Percentiles rank a stretch among this genome's conserved stretches.
These are phyloP conservation scores for Candida broadrunensis DNA, from an alignment of 805 yeast genomes.

Conservation along the genomic window DNA sequence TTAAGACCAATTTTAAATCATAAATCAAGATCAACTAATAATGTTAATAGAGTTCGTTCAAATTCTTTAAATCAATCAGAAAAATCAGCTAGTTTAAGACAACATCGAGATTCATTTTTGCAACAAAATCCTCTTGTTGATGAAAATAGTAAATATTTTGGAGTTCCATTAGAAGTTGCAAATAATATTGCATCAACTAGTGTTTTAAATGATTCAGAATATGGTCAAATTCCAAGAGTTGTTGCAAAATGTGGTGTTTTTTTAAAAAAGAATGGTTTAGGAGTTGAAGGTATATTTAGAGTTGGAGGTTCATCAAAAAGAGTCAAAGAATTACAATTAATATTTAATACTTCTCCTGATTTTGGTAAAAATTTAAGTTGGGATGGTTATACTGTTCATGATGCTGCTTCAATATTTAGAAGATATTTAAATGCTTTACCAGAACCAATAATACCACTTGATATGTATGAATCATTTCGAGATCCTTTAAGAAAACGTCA, in stretches of 20 bases:
- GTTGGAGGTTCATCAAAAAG: slow-evolving; percentile 90
- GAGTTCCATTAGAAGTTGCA: slow-evolving; percentile 71
- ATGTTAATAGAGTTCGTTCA: slow-evolving; percentile 37
- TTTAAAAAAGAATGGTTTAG: slow-evolving; percentile 72
- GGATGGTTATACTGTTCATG: slow-evolving; percentile 95
- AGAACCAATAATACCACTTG: slow-evolving; percentile 86
- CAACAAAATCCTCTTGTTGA: slow-evolving; percentile 41
- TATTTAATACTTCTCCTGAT: slow-evolving; percentile 83
- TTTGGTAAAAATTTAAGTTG: slow-evolving; percentile 86
- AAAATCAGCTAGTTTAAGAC: slow-evolving; percentile 32
- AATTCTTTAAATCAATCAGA: slow-evolving; percentile 31
- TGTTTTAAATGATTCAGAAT: slow-evolving; percentile 59
- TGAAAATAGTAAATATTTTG: slow-evolving; percentile 63
- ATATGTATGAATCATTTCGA: slow-evolving; percentile 73
- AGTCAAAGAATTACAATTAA: slow-evolving; percentile 77
- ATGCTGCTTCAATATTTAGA: slow-evolving; percentile 88
- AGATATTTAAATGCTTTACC: slow-evolving; percentile 84
- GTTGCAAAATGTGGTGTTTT: slow-evolving; percentile 95
- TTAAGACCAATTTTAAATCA: slow-evolving; percentile 48
- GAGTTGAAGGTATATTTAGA: slow-evolving; percentile 88
- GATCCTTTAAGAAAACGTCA: slow-evolving; percentile 66
- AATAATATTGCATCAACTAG: slow-evolving; percentile 75
- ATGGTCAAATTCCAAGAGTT: slow-evolving; percentile 87
- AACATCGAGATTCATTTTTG: slow-evolving; percentile 50
- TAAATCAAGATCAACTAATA: slow-evolving; percentile 50